Evolutionary conservation across 768 basidiomycete genomes (phyloP), one percentile per base, ranked within the genome.

Genomic region (Lactarius hengduanensis): DNA sequence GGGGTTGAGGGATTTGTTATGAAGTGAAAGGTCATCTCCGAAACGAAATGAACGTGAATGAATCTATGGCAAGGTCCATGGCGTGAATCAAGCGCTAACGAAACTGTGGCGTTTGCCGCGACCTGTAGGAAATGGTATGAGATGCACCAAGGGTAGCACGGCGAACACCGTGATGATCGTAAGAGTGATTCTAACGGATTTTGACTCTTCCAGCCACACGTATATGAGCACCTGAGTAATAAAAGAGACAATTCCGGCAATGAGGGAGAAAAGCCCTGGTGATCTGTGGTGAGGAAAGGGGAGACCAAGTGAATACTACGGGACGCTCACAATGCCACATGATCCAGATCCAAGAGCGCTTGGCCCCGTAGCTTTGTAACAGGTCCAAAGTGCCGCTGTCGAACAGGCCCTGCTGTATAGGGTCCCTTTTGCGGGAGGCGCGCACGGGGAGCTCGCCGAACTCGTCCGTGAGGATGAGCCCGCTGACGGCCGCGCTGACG

Each of bases 381-480:
- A 69, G 53, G 40, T 62, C 65, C 4, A 62, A 20, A 0, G 65
- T 53, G 18, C 61, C 58, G 30, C 65, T 69, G 28, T 69, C 65
- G 43, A 67, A 69, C 16, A 59, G 36, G 22, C 68, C 68, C 26
- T 69, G 61, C 30, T 65, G 67, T 30, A 64, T 61, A 10, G 57
- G 60, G 26, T 68, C 61, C n/a, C 26, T 30, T 26, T 43, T 64
- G 1, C 64, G 63, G 9, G 69, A 69, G 3, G 69, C 67, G 2
- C 64, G 55, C 22, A 70, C 66, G 8, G 69, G 69, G 13, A 70
- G 61, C 43, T 59, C 64, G 4, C 67, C 63, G 20, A 70, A 69
- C 36, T 69, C 63, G 30, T 65, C 67, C 22, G 50, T 70, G 1
- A 70, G 67, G 43, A 70, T 60, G 45, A 69, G 64, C 15, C 67